These are phyloP conservation scores for Candida coleopterorum DNA, from an alignment of 805 yeast species.

Conservation along the genomic window DNA sequence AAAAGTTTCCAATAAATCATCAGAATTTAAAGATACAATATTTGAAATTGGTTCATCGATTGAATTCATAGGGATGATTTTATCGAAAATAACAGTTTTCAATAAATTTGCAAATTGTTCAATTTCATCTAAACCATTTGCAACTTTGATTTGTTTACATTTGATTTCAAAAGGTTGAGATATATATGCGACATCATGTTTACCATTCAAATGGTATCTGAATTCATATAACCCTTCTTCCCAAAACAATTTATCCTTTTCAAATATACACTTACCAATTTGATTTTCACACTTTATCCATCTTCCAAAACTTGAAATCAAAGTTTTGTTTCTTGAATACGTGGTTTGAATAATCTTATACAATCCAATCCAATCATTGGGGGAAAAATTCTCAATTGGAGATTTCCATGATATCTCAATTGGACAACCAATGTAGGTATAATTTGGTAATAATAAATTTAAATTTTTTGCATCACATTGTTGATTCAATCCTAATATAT, in stretches of 20 bases:
- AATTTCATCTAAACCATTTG: constrained; percentile 24
- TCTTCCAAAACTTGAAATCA: constrained; percentile 58
- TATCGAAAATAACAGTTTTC: constrained; percentile 26
- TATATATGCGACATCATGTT: constrained; percentile 64
- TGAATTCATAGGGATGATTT: constrained; percentile 21
- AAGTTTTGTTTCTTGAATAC: constrained; percentile 49
- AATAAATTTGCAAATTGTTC: constrained; percentile 27
- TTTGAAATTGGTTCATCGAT: constrained; percentile 24
- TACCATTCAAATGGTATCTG: constrained; percentile 61
- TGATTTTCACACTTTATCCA: constrained; percentile 43
- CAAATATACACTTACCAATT: constrained; percentile 48
- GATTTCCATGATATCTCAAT: constrained; percentile 52
- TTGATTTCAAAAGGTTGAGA: constrained; percentile 64
- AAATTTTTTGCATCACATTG: background rate
- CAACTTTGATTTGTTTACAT: constrained; percentile 34
- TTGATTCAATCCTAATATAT: constrained; percentile 18
- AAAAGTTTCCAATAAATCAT: constrained; percentile 26
- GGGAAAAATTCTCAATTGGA: constrained; percentile 40
- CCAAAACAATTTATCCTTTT: constrained; percentile 48
- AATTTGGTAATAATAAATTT: constrained; percentile 9
- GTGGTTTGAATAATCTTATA: constrained; percentile 61
- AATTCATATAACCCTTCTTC: constrained; percentile 71
- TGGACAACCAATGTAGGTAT: constrained; percentile 44
- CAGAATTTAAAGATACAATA: constrained; percentile 19
- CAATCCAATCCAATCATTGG: constrained; percentile 72